Evolutionary conservation across 192 early-diverging fungal species (phyloP).

Genomic region (Coemansia sp.): DNA sequence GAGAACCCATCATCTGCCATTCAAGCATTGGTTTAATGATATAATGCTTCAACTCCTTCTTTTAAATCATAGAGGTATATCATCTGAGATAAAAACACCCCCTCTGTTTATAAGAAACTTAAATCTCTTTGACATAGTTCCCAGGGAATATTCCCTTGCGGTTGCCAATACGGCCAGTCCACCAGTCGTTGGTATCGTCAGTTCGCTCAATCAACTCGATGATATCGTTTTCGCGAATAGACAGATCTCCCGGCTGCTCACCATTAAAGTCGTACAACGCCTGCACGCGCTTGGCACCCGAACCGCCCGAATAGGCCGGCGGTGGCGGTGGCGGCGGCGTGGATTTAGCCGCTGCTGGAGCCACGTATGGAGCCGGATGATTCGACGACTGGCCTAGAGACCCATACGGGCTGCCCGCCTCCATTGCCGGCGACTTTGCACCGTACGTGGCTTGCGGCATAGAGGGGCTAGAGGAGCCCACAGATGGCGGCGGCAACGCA

Average conservation of each 20-base stretch:
- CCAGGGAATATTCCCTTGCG: constrained; percentile 71
- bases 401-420: constrained; percentile 18
- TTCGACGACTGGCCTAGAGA: constrained; percentile 2
- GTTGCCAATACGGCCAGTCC: constrained; percentile 71
- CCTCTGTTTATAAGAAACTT: neutral
- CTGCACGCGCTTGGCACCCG: constrained; percentile 54
- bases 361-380: constrained; percentile 8
- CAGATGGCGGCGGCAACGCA: constrained; percentile 6
- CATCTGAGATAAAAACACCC: no score
- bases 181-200: constrained; percentile 68
- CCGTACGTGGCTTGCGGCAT: constrained; percentile 1
- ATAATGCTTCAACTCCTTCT: no score
- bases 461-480: neutral
- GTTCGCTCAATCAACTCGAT: constrained; percentile 69
- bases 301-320: constrained; percentile 20
- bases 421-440: neutral
- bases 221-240: constrained; percentile 66
- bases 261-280: constrained; percentile 80
- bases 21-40: no score
- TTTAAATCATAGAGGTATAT: no score
- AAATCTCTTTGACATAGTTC: constrained; percentile 38
- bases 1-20: no score
- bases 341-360: constrained; percentile 4
- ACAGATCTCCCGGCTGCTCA: constrained; percentile 68
- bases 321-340: constrained; percentile 16